Base-by-base conservation (phyloP, 441 rosid genomes). In the Flueggea neowawraea region DNA sequence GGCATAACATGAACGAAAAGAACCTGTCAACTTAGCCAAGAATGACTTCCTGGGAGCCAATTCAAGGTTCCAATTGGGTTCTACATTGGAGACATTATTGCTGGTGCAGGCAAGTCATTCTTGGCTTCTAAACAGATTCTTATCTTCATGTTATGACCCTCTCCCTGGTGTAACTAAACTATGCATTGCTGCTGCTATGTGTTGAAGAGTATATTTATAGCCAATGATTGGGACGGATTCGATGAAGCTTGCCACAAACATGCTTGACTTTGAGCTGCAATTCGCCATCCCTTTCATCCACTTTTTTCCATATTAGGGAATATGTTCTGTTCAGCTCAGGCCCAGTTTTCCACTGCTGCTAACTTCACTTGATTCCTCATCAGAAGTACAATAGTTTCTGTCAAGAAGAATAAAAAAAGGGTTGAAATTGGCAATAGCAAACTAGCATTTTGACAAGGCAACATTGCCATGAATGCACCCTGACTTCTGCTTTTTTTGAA, bases 1-100 rank as follows among this genome's bases (percentile, higher is more conserved):
- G 52, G 62, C 62, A 45, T 59, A 59, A 31, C 41, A 60, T 60
- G 63, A 60, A 31, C 6, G 55, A 60, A 12, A 60, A 60, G 45
- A 48, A 53, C 2, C 39, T 31, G 63, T 60, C 63, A 31, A n/a
- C 54, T 11, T 60, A 49, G 63, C 63, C 63, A 60, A 31, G 54
- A 50, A 16, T 8, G 55, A 60, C 14, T 31, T 54, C 50, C 50
- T 47, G 50, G 50, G 12, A 47, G 14, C 14, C 50, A 11, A 47
- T 10, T 43, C 5, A 47, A 47, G 50, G 50, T 47, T 47, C 50
- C 50, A 9, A 47, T 47, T 47, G n/a, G 12, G 0, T 14, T 14
- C 14, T 10, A 47, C 50, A 47, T 47, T 47, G 12, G 50, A 47
- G n/a, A 47, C 59, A 41, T 32, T 28, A 16, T 13, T 32, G 32